Conservation (phyloP, 1,139 yeast genomes). For the Blastobotrys raffinosifermentans region DNA sequence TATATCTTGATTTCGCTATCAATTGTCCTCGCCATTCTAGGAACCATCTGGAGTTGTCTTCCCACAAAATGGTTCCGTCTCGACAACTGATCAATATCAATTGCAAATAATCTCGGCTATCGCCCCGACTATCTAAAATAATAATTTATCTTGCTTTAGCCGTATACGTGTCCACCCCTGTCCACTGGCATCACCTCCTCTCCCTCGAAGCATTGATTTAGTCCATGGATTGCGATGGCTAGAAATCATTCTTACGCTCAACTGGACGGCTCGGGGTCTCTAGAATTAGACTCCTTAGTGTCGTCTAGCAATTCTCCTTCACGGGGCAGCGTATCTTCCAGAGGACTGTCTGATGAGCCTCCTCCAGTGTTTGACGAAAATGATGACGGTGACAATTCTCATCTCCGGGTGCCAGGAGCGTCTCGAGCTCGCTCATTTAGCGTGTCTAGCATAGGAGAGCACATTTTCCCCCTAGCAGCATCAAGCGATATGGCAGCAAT, state of each 20-base stretch:
- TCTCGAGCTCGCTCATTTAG: constrained; percentile 20
- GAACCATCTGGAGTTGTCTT: constrained; percentile 29
- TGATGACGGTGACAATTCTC: constrained; percentile 7
- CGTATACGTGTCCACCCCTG: too few species aligned
- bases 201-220: too few species aligned
- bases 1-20: constrained; percentile 39
- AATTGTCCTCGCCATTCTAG: constrained; percentile 27
- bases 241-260: too few species aligned
- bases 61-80: constrained; percentile 12
- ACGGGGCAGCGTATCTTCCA: too few species aligned
- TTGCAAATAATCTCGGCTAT: too few species aligned
- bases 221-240: too few species aligned
- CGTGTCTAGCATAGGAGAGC: constrained; percentile 28
- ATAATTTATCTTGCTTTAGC: too few species aligned
- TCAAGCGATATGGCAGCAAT: constrained; percentile 22
- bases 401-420: constrained; percentile 7
- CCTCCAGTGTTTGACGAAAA: constrained; percentile 12
- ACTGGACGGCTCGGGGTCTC: constrained; percentile 21
- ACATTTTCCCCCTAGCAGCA: constrained; percentile 28
- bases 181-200: too few species aligned
- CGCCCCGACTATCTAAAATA: too few species aligned
- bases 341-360: constrained; percentile 23
- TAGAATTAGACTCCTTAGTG: constrained; percentile 34
- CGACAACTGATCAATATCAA: too few species aligned
- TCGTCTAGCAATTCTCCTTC: constrained; percentile 31